Percentiles rank a stretch among this genome's conserved stretches.
Evolutionary conservation across 2,329 filamentous ascomycete genomes (phyloP).

Genomic region (Cytospora paraplurivora): DNA sequence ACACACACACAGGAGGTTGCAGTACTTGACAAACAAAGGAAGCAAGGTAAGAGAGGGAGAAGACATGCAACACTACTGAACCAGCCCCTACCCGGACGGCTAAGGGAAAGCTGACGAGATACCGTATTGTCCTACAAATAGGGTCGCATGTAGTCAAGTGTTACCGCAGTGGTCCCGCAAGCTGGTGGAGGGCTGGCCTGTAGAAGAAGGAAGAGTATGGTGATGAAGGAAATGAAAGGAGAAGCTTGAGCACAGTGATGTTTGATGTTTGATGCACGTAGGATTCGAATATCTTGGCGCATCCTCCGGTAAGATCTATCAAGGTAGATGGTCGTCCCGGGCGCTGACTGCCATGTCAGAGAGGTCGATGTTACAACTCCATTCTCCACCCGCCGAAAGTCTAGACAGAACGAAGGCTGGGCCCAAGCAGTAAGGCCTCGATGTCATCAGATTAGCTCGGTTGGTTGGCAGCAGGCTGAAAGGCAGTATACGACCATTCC

Average conservation of each 20-base stretch:
- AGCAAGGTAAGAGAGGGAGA: background rate
- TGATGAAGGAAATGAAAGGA: too few relatives aligned
- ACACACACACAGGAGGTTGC: background rate
- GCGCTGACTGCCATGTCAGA: too few relatives aligned
- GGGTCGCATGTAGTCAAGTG: constrained; percentile 5
- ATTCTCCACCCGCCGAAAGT: too few relatives aligned
- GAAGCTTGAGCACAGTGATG: background rate
- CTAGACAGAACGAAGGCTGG: background rate
- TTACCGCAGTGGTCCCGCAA: background rate
- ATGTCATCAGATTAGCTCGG: constrained; percentile 27
- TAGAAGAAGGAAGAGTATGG: background rate
- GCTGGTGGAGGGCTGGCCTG: background rate
- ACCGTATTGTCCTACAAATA: constrained; percentile 21
- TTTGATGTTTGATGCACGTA: background rate
- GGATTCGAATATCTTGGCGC: too few relatives aligned
- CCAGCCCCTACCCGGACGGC: constrained; percentile 14
- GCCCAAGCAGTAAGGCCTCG: constrained; percentile 24
- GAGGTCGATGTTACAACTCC: background rate
- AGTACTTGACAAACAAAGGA: background rate
- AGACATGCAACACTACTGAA: constrained; percentile 1
- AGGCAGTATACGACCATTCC: background rate
- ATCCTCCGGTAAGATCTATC: too few relatives aligned
- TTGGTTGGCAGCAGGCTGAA: background rate
- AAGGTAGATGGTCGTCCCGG: too few relatives aligned
- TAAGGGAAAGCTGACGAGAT: constrained; percentile 21